Base-by-base conservation (phyloP, 2,329 filamentous ascomycete genomes). In the Alternaria ventricosa region DNA sequence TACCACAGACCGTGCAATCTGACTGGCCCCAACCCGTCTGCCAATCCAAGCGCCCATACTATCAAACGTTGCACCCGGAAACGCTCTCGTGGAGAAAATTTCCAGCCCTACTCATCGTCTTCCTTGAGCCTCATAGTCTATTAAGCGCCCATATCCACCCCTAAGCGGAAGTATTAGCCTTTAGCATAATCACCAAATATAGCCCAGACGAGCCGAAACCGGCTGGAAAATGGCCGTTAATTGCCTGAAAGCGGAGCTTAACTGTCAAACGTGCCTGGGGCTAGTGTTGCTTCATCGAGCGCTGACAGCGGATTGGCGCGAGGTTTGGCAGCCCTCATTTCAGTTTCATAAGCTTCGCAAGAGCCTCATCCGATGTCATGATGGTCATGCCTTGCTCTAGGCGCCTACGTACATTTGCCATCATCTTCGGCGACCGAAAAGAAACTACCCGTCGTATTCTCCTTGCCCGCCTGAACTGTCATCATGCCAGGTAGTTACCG, bases 21-120 rank as follows among this genome's bases (percentile, higher is more conserved):
- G 30, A 78, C 75, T 77, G 72, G 74, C 67, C 62, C 28, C 56
- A 25, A 30, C 49, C 51, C 63, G 28, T 59, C 64, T 65, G 64
- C 70, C 70, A 64, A 67, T 67, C 71, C 68, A 78, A 75, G 76
- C 77, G 77, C 75, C 73, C 63, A 66, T 64, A 57, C 65, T 49
- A 56, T 71, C 71, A 74, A 53, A 70, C 70, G 70, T 75, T 68
- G 68, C 70, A 69, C 63, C 63, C 61, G 68, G 61, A 75, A 60
- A 66, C 71, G 71, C 73, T 69, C 55, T 72, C 67, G 54, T 69
- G 65, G 69, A 63, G 66, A 69, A 66, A 60, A 36, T 55, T 61
- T 22, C 33, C 64, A 69, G 63, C 62, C 64, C 68, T 71, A 65
- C 36, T 33, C 43, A 55, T 43, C 10, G 47, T 44, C 57, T 51